Evolutionary conservation across 768 basidiomycete species (phyloP), one percentile per base, ranked within the genome.

Genomic region (Russula foetens): DNA sequence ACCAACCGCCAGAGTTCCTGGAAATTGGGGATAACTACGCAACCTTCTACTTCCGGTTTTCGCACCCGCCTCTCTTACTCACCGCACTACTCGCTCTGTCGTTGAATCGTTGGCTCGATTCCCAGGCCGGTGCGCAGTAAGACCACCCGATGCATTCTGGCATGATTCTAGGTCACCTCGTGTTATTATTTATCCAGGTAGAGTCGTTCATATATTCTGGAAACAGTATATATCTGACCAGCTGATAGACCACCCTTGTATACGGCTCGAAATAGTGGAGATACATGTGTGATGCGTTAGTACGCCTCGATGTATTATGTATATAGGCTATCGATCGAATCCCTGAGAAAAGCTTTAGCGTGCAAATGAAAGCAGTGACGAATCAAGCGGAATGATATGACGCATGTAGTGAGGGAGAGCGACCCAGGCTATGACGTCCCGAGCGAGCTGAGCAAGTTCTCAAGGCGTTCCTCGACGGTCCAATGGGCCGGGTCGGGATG

Each of bases 81-180:
- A 81, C 88, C 67, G 77, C 80, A 5, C 73, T 89, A 59, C 73
- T 90, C 43, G 77, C 89, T 7, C 75, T 90, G 55, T 84, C 79
- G 69, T 74, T 90, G 64, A 88, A 88, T 71, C 79, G 88, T 60
- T 90, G 86, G 86, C 72, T 89, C 69, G 88, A 89, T 73, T 72
- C 12, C 29, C 56, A 76, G 69, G 76, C 74, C 68, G 79, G 80
- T 38, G 71, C 79, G 67, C 79, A 74, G 29, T 49, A 51, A n/a
- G 35, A n/a, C 3, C 12, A 5, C 28, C 23, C 28, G 60, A 53
- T 29, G 31, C 59, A 12, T 21, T 24, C 9, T 9, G 2, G 11
- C 50, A 44, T 24, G 9, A n/a, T 35, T 29, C n/a, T 29, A 19
- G 11, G 17, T n/a, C 48, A 21, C 39, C 53, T 26, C 14, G 9